Conservation (phyloP, 2,329 filamentous ascomycete species). For the Colletotrichum abscissum region DNA sequence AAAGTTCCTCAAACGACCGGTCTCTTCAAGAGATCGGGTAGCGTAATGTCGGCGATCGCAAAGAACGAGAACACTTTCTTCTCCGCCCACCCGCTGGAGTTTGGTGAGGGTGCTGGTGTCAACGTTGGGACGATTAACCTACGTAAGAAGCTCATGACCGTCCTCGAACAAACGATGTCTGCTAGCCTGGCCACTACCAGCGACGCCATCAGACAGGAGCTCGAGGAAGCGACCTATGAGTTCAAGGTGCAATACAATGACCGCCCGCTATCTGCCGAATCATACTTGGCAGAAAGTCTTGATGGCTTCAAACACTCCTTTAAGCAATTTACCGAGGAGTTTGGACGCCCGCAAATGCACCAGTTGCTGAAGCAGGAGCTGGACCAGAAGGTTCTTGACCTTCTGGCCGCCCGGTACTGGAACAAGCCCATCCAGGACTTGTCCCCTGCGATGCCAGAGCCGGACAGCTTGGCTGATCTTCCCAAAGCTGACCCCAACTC, state of each 20-base stretch:
- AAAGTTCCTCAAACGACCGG: constrained; percentile 77
- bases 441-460: constrained; percentile 71
- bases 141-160: constrained; percentile 95
- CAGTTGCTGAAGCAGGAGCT: constrained; percentile 91
- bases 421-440: constrained; percentile 94
- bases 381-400: constrained; percentile 93
- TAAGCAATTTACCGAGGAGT: constrained; percentile 90
- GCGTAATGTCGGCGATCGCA: constrained; percentile 82
- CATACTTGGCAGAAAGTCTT: constrained; percentile 93
- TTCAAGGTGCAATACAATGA: constrained; percentile 99
- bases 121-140: constrained; percentile 86
- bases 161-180: constrained; percentile 97
- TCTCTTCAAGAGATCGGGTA: constrained; percentile 85
- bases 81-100: constrained; percentile 82
- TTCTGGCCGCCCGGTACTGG: constrained; percentile 95
- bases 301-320: constrained; percentile 99
- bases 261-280: constrained; percentile 91
- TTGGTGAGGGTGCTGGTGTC: constrained; percentile 78
- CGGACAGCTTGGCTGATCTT: constrained; percentile 79
- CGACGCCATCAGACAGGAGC: constrained; percentile 92
- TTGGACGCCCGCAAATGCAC: constrained; percentile 89
- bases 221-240: constrained; percentile 97
- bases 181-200: constrained; percentile 88
- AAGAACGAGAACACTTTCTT: constrained; percentile 93
- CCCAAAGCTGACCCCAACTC: constrained; percentile 88